These are phyloP conservation scores for Lepidium sativum DNA, from an alignment of 345 rosid genomes.

Conservation along the genomic window DNA sequence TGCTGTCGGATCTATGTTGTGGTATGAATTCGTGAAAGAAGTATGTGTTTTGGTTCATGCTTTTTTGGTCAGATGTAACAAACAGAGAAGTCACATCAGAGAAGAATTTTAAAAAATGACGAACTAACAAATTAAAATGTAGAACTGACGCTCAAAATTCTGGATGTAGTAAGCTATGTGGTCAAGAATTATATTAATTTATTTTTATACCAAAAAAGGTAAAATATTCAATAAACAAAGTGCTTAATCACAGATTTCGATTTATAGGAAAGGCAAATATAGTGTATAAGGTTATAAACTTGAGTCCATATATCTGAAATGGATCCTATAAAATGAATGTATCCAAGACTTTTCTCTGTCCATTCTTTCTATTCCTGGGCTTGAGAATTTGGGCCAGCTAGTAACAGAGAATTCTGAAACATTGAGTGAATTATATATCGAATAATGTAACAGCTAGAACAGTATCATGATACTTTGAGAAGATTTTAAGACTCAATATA, in stretches of 20 bases:
- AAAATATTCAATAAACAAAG: not conserved
- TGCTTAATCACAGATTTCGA: too few species aligned
- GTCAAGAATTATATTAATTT: not conserved
- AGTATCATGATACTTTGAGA: not conserved
- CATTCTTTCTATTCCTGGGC: not conserved
- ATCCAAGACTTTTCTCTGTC: not conserved
- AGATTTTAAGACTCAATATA: not conserved
- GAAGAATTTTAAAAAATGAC: too few species aligned
- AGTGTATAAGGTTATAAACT: not conserved
- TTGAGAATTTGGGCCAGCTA: not conserved
- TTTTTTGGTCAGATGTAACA: too few species aligned
- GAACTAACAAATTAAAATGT: not conserved
- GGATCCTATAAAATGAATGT: not conserved
- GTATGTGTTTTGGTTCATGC: too few species aligned
- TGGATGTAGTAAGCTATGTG: not conserved
- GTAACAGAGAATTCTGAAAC: not conserved
- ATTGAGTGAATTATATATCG: not conserved
- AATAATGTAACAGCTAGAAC: not conserved
- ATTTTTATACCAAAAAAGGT: not conserved
- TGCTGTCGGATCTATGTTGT: too few species aligned
- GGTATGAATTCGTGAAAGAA: too few species aligned
- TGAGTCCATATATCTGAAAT: not conserved
- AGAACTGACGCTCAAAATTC: not conserved
- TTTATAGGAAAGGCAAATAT: too few species aligned
- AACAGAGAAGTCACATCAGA: too few species aligned